Evolutionary conservation across 2,329 filamentous ascomycete species (phyloP), one percentile per base, ranked within the genome.

Genomic region (Arthrobotrys pseudoclavata): DNA sequence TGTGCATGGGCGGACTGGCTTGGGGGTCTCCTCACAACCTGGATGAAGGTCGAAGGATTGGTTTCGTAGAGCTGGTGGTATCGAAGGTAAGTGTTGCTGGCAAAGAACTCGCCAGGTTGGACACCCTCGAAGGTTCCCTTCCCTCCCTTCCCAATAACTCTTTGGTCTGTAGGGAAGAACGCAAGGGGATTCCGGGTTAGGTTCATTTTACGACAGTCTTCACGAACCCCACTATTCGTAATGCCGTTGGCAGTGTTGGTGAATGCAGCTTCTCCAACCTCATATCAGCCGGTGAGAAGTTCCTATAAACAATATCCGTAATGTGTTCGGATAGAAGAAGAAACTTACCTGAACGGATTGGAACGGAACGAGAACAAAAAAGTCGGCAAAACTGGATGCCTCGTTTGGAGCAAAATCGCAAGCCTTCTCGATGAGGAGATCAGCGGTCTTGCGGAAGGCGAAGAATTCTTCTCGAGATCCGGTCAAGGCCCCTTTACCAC

Each of bases 351-450:
- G 57, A 15, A 70, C 13, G 15, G 60, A 37, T 50, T 76, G 60
- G 26, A 20, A 22, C 60, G 66, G 72, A 45, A 67, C 66, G n/a
- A 70, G 22, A 31, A 67, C 66, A n/a, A 37, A 76, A 42, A 76
- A 76, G 29, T 76, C 72, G 40, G 66, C 60, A 50, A 76, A 66
- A 12, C 52, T 60, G 9, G 60, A 37, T 15, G 66, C 72, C 29
- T 76, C 72, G 42, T 70, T 76, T 4, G 70, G 15, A 24, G 66
- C 60, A n/a, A 70, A 67, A 62, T 76, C 60, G 60, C 72, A 76
- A 22, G 52, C 60, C 61, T 70, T 70, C 61, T 76, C 72, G 42
- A 5, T 66, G 37, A 76, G 40, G 31, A 76, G 60, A 18, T 76
- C 72, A 18, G 69, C 18, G n/a, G 66, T 66, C 22, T 77, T 68